These are phyloP conservation scores for Amanita rubescens DNA, from an alignment of 768 basidiomycete genomes.

Conservation along the genomic window DNA sequence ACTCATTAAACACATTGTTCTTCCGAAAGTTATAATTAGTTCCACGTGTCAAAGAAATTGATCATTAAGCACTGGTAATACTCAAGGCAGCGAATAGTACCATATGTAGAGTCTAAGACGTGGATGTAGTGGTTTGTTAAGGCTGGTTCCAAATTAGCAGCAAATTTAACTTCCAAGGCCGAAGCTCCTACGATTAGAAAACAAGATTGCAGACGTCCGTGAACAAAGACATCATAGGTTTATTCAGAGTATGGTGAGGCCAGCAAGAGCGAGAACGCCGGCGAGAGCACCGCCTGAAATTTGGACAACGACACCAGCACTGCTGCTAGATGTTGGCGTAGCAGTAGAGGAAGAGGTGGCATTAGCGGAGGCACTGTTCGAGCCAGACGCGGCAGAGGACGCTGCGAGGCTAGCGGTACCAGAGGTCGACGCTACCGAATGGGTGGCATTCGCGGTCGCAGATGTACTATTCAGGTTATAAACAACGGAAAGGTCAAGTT, in stretches of 20 bases:
- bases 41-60: too few relatives aligned
- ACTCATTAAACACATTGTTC: too few relatives aligned
- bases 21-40: too few relatives aligned
- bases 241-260: conserved; percentile 1
- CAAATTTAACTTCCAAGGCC: too few relatives aligned
- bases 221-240: not conserved
- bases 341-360: not conserved
- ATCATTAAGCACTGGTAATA: too few relatives aligned
- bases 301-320: not conserved
- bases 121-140: too few relatives aligned
- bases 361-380: not conserved
- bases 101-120: too few relatives aligned
- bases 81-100: too few relatives aligned
- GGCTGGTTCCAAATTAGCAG: too few relatives aligned
- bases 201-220: not conserved
- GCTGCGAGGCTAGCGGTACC: not conserved
- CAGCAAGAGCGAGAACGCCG: conserved; percentile 3
- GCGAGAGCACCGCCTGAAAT: conserved; percentile 1
- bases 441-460: not conserved
- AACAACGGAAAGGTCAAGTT: too few relatives aligned
- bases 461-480: not conserved
- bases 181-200: too few relatives aligned
- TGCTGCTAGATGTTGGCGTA: not conserved
- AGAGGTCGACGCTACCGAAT: too few relatives aligned
- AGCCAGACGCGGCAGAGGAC: not conserved